Base-by-base conservation (phyloP, 2,329 filamentous ascomycete genomes). In the Aspergillus jensenii region DNA sequence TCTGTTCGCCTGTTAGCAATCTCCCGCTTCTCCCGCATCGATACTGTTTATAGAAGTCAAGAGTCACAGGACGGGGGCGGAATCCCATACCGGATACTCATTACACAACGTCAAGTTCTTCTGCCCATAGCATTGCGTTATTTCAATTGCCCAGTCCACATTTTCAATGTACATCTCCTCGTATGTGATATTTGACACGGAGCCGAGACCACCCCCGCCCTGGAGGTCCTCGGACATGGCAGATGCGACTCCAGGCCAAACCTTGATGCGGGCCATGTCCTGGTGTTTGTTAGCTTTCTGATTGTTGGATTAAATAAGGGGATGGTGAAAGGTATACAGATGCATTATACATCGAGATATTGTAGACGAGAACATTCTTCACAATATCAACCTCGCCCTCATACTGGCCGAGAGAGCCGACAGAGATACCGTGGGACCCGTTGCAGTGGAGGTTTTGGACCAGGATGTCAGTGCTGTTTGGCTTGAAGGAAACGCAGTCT, bases 401-500 rank as follows among this genome's bases (percentile, higher is more conserved):
- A 67, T 90, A 90, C 71, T 90, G 87, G 21, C 88, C 88, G 0
- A 90, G 76, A 0, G 85, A 89, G 7, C 88, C 88, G n/a, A 90
- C 86, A 9, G 83, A 87, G 63, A 90, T 90, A 40, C 88, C 88
- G 66, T 90, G 88, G 3, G 85, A 89, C 35, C 87, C 87, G 65
- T 87, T 87, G 74, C 88, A 90, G 59, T 78, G 74, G 4, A 90
- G 74, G 60, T 87, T 86, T 68, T 90, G 87, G 5, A 90, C 82
- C 4, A 90, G 71, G 7, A 90, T 83, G 62, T 89, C 82, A 44
- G 86, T 90, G 65, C 82, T 86, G 70, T 90, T 90, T 17, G 87
- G 87, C 73, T 90, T 90, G 80, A 90, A 90, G 0, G 86, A 87
- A 12, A 90, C 85, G 59, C 88, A 90, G 68, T 91, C 83, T 77